These are phyloP conservation scores for Waitea zeae DNA, from an alignment of 1,284 basidiomycete genomes.

Conservation along the genomic window DNA sequence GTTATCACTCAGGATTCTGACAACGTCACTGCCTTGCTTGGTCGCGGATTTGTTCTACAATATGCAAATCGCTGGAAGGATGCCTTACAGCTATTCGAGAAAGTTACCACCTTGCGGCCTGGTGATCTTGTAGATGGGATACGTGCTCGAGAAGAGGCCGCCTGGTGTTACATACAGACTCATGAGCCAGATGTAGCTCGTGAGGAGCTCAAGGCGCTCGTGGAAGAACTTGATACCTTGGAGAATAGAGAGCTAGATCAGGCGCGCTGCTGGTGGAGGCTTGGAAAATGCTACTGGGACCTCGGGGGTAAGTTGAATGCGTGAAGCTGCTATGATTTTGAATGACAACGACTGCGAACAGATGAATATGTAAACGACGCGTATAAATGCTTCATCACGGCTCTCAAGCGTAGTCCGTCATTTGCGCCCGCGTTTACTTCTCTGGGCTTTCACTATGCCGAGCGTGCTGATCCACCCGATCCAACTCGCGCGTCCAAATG, in stretches of 20 bases:
- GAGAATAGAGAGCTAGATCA: slow-evolving; percentile 37
- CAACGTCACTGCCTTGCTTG: slow-evolving; percentile 56
- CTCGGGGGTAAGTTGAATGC: slow-evolving; percentile 38
- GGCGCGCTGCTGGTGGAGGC: slow-evolving; percentile 72
- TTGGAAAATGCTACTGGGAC: slow-evolving; percentile 69
- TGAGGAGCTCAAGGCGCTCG: slow-evolving; percentile 38
- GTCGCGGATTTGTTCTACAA: slow-evolving; percentile 61
- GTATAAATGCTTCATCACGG: slow-evolving; percentile 69
- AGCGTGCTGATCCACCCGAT: slow-evolving; percentile 59
- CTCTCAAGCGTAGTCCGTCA: slow-evolving; percentile 60
- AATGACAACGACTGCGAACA: slow-evolving; percentile 9
- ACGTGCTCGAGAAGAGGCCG: slow-evolving; percentile 67
- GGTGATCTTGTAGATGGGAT: slow-evolving; percentile 32
- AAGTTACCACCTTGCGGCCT: slow-evolving; percentile 26
- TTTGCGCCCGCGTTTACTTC: slow-evolving; percentile 91
- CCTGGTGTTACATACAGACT: slow-evolving; percentile 69
- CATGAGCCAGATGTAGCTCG: slow-evolving; percentile 35
- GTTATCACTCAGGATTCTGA: slow-evolving; percentile 46
- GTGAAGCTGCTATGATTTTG: slow-evolving; percentile 1
- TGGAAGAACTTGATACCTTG: slow-evolving; percentile 34
- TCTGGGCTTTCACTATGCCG: slow-evolving; percentile 81
- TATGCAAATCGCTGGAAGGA: slow-evolving; percentile 50
- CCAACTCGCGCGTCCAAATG: slow-evolving; percentile 82
- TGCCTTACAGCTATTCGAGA: slow-evolving; percentile 45
- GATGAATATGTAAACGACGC: slow-evolving; percentile 37